Evolutionary conservation across 2,329 filamentous ascomycete species (phyloP), one percentile per base, ranked within the genome.

Genomic region (Aureobasidium sp.): DNA sequence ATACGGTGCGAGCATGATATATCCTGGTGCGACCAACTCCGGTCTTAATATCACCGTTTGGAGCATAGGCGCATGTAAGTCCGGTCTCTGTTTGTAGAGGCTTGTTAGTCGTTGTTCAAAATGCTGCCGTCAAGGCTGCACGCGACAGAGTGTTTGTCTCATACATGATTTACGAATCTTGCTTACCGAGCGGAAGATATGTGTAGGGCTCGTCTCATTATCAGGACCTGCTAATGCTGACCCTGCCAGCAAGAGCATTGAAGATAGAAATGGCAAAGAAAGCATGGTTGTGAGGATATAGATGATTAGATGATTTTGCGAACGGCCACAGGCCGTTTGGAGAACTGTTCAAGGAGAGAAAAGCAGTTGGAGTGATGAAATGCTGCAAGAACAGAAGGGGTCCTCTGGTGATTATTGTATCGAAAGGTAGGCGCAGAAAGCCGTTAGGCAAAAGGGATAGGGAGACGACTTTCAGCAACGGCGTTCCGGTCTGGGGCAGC

Each of bases 1-100:
- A 65, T 81, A 81, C 0, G 79, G 79, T 17, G 77, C 76, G 48
- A 81, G 70, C 64, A 81, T 81, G 48, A 80, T 77, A 67, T 80
- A 81, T 24, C 79, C 79, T 0, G 79, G 78, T 14, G 72, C 72
- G 27, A 74, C 65, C 22, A 71, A 68, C 45, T 73, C 72, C 17
- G 71, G 71, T 63, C 67, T 62, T 19, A 73, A 66, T 39, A 73
- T 66, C 39, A 66, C 53, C 65, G 72, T 68, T 42, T 70, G 68
- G 44, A 74, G 68, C 65, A 71, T 72, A 11, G 73, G 73, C 15
- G 74, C 70, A 64, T 74, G 72, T 31, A 75, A 67, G 63, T 76
- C 73, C 9, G 74, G 74, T 68, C 73, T 68, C 73, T 74, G 65
- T 54, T 49, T 22, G 19, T 2, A 4, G 11, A 22, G 4, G 11